Evolutionary conservation across 2,329 filamentous ascomycete species (phyloP), one percentile per base, ranked within the genome.

Genomic region (Immersiporthe knoxdaviesiana): DNA sequence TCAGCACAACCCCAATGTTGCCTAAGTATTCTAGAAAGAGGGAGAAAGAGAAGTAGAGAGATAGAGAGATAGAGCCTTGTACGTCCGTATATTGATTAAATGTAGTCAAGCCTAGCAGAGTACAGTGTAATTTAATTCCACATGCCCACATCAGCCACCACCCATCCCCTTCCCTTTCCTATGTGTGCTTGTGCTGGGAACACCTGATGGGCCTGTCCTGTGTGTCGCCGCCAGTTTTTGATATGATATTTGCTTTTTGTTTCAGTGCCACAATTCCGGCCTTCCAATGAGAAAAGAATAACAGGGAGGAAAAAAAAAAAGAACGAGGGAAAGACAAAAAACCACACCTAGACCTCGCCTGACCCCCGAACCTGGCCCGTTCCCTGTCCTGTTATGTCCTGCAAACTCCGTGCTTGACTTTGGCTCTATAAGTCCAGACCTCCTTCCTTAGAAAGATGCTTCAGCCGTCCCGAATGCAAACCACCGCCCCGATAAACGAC

Each of bases 361-460:
- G 52, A 56, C 1, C 27, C n/a, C 50, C 14, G 14, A 30, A 30
- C 24, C 27, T 30, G 52, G n/a, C 24, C 52, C 27, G 14, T 24
- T 21, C 41, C 63, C 30, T 30, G 27, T 30, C 52, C 52, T 30
- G 52, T 30, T 27, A 35, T 56, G 47, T 65, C 63, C 63, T 58
- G 63, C 63, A 24, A 65, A 65, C 63, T 65, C 63, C 63, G 32
- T 56, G 47, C 52, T 62, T 56, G 63, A 56, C 50, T 41, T 41
- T 59, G 56, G 32, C 63, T 65, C 21, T 39, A n/a, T 39, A 11
- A 65, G 63, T 30, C 63, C 50, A 65, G 63, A 65, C 18, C 32
- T 30, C 32, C 50, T 12, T 12, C 27, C 63, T 44, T 30, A 10
- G 50, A 39, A 56, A 56, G 37, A 65, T 65, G 63, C 63, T 56